phyloP scores from a whole-genome alignment of 441 rosid genomes.

The Erysimum cheiri region DNA sequence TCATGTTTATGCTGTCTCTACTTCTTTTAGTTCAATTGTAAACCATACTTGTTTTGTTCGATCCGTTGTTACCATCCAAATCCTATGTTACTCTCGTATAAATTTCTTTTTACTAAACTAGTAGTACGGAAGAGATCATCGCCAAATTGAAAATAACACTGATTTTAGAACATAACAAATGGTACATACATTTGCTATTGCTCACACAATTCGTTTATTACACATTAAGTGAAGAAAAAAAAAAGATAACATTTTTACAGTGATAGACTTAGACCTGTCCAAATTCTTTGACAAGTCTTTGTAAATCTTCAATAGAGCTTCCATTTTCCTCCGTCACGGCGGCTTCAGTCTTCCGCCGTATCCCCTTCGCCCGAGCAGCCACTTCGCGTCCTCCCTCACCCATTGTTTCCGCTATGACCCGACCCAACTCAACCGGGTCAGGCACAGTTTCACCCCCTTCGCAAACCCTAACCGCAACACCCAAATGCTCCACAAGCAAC shows the following conservation, averaged over 20 bases:
- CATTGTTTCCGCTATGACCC: constrained; percentile 41
- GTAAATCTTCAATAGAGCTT: constrained; percentile 49
- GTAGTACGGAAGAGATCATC: neutral
- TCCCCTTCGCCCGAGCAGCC: constrained; percentile 39
- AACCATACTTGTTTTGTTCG: neutral
- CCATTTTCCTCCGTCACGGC: constrained; percentile 53
- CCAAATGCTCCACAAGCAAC: constrained; percentile 50
- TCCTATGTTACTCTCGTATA: neutral
- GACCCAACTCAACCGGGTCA: constrained; percentile 50
- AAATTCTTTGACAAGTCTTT: constrained; percentile 49
- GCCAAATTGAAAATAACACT: neutral
- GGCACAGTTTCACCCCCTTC: constrained; percentile 60
- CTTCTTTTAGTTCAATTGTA: neutral
- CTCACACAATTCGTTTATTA: too few relatives aligned
- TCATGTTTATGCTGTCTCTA: neutral
- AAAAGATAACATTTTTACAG: neutral
- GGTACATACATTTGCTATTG: neutral
- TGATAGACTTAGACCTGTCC: constrained; percentile 8
- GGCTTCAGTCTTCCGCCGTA: constrained; percentile 44
- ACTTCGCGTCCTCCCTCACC: constrained; percentile 25
- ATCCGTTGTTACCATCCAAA: neutral
- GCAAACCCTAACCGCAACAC: constrained; percentile 52
- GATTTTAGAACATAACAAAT: neutral
- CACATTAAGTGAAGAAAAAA: neutral
- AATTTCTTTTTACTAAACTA: neutral